Evolutionary conservation across 2,329 filamentous ascomycete genomes (phyloP), one percentile per base, ranked within the genome.

Genomic region (Colletotrichum lupini): DNA sequence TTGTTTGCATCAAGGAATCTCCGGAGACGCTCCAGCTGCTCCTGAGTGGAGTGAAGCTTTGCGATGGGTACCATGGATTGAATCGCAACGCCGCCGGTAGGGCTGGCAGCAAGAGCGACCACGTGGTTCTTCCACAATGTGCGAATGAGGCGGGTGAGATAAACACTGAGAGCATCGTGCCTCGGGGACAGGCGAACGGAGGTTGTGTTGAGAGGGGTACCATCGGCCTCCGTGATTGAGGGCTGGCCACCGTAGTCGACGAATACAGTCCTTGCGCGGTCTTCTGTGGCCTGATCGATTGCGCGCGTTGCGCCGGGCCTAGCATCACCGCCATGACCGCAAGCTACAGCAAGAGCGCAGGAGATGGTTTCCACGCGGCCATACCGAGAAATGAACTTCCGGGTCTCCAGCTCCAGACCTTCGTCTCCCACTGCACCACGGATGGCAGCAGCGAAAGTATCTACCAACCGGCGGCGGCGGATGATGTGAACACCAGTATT

Each of bases 161-260:
- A 99, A 24, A 98, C 84, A 1, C 94, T 93, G 70, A 98, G 89
- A 8, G 95, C 97, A 58, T 96, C 93, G 78, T 98, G 95, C 55
- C 97, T 91, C 8, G 95, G 94, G 1, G 97, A 98, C 7, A 97
- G 93, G 64, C 91, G 90, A 56, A 98, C 95, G 35, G 92, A 93
- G 70, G 98, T 96, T 12, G 95, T 90, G 0, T 92, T 91, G 5
- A 93, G 88, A 4, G 91, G 87, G 42, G 91, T 90, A 74, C 95
- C 95, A 74, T 92, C 90, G 9, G 89, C 89, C 79, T 98, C 95
- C 24, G 94, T 93, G 75, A 97, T 87, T 5, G 92, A 93, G 1
- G 97, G 94, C 78, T 95, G 94, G 35, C 97, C 97, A 63, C 97
- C 97, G 81, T 93, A 95, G 77, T 97, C 95, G 70, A 98, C 95